These are phyloP conservation scores for Aspergillus sp. DNA, from an alignment of 2,329 filamentous ascomycete species.

Conservation along the genomic window DNA sequence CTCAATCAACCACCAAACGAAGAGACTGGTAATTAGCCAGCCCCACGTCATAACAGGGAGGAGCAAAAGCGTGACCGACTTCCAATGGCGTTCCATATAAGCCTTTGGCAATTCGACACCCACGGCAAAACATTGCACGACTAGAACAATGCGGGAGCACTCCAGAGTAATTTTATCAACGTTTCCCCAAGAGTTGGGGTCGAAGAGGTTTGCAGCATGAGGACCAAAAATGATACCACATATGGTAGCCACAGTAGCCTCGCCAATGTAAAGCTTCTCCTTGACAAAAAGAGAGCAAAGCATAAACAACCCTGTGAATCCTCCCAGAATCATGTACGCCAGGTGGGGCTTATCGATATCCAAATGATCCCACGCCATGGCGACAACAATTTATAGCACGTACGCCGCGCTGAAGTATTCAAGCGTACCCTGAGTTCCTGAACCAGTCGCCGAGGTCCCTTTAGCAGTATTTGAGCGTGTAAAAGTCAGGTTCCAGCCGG, in stretches of 20 bases:
- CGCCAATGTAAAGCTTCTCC: constrained; percentile 96
- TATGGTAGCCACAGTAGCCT: constrained; percentile 84
- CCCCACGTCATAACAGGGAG: constrained; percentile 97
- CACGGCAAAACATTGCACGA: constrained; percentile 72
- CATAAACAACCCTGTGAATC: constrained; percentile 98
- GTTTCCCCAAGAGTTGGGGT: constrained; percentile 63
- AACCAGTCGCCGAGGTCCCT: not conserved
- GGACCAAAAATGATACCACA: constrained; percentile 71
- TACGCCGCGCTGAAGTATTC: not conserved
- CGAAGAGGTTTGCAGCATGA: constrained; percentile 64
- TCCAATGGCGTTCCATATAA: constrained; percentile 99
- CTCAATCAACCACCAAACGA: constrained; percentile 88
- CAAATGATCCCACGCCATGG: constrained; percentile 54
- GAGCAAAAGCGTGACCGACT: constrained; percentile 81
- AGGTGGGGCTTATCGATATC: constrained; percentile 87
- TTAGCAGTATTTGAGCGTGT: not conserved
- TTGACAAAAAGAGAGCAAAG: constrained; percentile 97
- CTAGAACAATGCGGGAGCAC: constrained; percentile 69
- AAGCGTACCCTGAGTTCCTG: not conserved
- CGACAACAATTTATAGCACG: constrained; percentile 12
- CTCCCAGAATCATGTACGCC: constrained; percentile 97
- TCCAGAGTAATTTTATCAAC: constrained; percentile 68
- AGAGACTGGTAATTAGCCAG: constrained; percentile 77
- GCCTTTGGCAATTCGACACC: constrained; percentile 67
- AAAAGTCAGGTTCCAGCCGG: not conserved